Evolutionary conservation across 2,329 filamentous ascomycete genomes (phyloP).

Genomic region (Colletotrichum echinochloae): DNA sequence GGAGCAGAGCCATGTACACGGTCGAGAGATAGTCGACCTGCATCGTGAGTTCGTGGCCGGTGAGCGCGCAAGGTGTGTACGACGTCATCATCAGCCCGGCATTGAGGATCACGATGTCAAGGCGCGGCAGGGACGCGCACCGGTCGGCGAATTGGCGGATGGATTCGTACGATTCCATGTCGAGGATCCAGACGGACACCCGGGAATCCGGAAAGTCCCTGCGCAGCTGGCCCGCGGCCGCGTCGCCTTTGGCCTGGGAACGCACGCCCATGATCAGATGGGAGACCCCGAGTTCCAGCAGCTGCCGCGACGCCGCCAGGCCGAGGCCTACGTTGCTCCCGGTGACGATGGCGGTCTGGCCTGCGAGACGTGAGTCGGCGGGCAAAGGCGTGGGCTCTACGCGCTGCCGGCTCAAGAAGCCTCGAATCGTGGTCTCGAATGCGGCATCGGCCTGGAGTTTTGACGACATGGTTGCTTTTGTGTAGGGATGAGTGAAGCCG

Average conservation of each 20-base stretch:
- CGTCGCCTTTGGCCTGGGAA: conserved; percentile 52
- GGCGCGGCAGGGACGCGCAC: conserved; percentile 48
- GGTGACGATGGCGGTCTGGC: conserved; percentile 58
- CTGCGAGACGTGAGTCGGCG: conserved; percentile 43
- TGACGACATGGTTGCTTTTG: not conserved
- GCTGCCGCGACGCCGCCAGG: conserved; percentile 55
- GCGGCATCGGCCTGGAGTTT: not conserved
- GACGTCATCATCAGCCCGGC: conserved; percentile 49
- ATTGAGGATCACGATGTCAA: conserved; percentile 61
- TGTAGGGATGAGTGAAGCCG: too few species aligned
- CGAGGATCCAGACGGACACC: conserved; percentile 59
- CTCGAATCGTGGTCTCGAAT: not conserved
- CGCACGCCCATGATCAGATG: conserved; percentile 59
- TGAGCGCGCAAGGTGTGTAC: conserved; percentile 26
- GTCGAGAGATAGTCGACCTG: conserved; percentile 57
- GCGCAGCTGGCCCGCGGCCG: conserved; percentile 50
- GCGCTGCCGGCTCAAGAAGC: conserved; percentile 1
- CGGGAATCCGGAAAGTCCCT: conserved; percentile 45
- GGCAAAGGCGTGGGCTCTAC: not conserved
- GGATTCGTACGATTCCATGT: conserved; percentile 58
- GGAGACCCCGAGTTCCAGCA: conserved; percentile 51
- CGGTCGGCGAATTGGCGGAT: conserved; percentile 53
- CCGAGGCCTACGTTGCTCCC: conserved; percentile 60
- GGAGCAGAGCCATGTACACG: conserved; percentile 47
- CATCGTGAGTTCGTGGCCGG: conserved; percentile 54